Conservation (phyloP, 371 early-diverging fungal species). For the Mortierella sp. region DNA sequence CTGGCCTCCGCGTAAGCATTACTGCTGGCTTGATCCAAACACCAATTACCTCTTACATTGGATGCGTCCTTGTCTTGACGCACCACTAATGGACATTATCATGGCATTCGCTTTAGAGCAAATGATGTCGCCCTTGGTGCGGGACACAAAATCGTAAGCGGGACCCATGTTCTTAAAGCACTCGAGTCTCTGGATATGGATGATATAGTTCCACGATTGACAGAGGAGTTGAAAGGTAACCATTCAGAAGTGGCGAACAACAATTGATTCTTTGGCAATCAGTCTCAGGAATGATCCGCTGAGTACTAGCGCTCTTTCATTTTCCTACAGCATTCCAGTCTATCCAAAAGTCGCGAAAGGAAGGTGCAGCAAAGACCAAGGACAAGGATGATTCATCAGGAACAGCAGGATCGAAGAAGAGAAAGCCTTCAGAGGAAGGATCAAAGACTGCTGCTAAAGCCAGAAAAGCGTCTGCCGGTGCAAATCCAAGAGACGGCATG, state of each 20-base stretch:
- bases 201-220: conserved; percentile 57
- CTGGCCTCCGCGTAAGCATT: conserved; percentile 63
- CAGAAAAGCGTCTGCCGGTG: conserved; percentile 32
- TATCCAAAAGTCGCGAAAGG: conserved; percentile 27
- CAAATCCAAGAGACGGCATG: conserved; percentile 39
- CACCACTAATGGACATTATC: too few species aligned
- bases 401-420: conserved; percentile 28
- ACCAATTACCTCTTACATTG: neutral
- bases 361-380: conserved; percentile 22
- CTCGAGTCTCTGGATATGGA: conserved; percentile 67
- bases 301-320: neutral
- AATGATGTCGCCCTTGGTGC: conserved; percentile 62
- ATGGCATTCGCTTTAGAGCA: conserved; percentile 47
- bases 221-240: conserved; percentile 40
- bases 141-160: conserved; percentile 63
- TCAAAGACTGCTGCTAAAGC: conserved; percentile 26
- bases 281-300: too few species aligned
- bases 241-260: too few species aligned
- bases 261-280: too few species aligned
- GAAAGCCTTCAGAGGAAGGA: conserved; percentile 29
- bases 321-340: conserved; percentile 34
- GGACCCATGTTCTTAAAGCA: conserved; percentile 65
- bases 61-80: too few species aligned
- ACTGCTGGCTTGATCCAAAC: neutral
- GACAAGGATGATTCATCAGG: conserved; percentile 22